Evolutionary conservation across 768 basidiomycete species (phyloP), one percentile per base, ranked within the genome.

Genomic region (Pulveroboletus sp.): DNA sequence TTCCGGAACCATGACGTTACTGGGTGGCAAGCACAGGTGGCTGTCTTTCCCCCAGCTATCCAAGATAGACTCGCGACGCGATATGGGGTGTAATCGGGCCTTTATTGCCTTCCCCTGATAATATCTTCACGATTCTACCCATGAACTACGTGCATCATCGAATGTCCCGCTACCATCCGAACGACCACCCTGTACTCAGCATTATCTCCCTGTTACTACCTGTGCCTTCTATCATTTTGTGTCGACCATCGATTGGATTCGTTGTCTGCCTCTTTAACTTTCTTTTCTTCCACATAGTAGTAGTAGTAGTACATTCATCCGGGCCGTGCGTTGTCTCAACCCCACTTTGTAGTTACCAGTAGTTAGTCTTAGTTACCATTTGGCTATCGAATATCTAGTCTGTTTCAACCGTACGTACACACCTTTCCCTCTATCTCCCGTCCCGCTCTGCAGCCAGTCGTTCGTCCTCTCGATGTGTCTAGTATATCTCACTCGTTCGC

Each of bases 1-100:
- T 94, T 97, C 79, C 93, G 92, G 74, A 79, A 83, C 59, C 89
- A 93, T 66, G 83, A 92, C 56, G 82, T 85, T 36, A 76, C 81
- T 31, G 86, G 85, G 11, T 99, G 96, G 96, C 79, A 81, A 27
- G 81, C 83, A 5, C 89, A 93, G 64, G 82, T 93, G 39, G 68
- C 83, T 6, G 75, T 79, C 7, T 93, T 96, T 75, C 96, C 95
- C 30, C 87, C 87, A 18, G 80, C 79, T 15, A 93, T 98, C 57
- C 88, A 89, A 69, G 84, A 93, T 62, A 84, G 93, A 45, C 76
- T 99, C 39, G 81, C 84, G 9, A 73, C 84, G 59, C 86, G 93
- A 40, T 99, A 98, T 62, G 84, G 84, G 56, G 91, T 98, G 42
- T 95, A 73, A 71, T 44, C 32, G 40, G 52, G 53, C 47, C 37